Percentiles rank a stretch among this genome's conserved stretches.
Conservation (phyloP, 2,329 filamentous ascomycete species). For the Diaporthe batatas region DNA sequence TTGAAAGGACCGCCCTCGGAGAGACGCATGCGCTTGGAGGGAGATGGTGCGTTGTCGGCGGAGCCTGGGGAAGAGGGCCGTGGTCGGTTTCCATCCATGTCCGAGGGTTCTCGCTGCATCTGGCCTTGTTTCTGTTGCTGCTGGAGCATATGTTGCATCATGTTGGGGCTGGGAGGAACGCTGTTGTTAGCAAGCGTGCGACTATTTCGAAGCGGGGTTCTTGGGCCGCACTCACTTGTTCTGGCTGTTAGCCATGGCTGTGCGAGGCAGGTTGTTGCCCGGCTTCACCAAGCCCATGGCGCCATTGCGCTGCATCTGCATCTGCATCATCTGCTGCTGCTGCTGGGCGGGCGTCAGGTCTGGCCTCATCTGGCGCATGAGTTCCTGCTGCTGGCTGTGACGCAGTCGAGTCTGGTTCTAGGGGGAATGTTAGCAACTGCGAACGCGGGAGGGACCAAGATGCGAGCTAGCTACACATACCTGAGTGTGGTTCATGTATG, state of each 20-base stretch:
- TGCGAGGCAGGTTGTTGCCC: conserved; percentile 75
- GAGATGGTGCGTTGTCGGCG: conserved; percentile 90
- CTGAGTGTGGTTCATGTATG: conserved; percentile 87
- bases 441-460: conserved; percentile 43
- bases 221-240: conserved; percentile 68
- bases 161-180: conserved; percentile 67
- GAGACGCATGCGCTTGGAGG: conserved; percentile 88
- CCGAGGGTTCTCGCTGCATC: conserved; percentile 90
- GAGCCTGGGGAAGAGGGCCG: conserved; percentile 85
- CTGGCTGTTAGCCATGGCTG: conserved; percentile 83
- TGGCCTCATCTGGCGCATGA: conserved; percentile 79
- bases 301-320: conserved; percentile 74
- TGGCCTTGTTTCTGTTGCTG: conserved; percentile 76
- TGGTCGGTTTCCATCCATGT: conserved; percentile 86
- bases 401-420: conserved; percentile 78
- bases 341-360: conserved; percentile 67
- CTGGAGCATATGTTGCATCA: conserved; percentile 75
- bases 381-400: conserved; percentile 81
- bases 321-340: conserved; percentile 73
- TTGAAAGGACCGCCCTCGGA: conserved; percentile 81
- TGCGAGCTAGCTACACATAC: conserved; percentile 62
- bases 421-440: conserved; percentile 43
- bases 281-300: conserved; percentile 70
- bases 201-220: not conserved
- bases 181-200: conserved; percentile 22